Evolutionary conservation across 345 rosid species (phyloP).

Genomic region (Cardamine chenopodiifolia): DNA sequence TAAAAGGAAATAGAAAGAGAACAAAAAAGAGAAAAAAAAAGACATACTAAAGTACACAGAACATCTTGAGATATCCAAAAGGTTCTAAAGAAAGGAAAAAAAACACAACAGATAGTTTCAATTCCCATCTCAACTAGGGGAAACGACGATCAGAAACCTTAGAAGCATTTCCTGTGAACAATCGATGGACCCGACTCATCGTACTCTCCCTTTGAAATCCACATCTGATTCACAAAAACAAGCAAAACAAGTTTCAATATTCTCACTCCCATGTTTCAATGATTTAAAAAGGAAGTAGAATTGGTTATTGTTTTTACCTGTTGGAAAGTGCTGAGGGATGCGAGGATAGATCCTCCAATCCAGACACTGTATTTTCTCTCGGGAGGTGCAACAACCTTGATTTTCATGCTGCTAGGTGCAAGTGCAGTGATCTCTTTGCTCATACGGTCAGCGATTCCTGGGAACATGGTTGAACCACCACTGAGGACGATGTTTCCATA

Average conservation of each 20-base stretch:
- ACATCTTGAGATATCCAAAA: constrained; percentile 25
- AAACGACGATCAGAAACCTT: constrained; percentile 4
- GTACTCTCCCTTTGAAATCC: constrained; percentile 63
- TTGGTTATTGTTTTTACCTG: constrained; percentile 27
- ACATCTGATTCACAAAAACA: constrained; percentile 48
- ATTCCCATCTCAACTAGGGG: constrained; percentile 42
- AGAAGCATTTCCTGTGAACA: constrained; percentile 67
- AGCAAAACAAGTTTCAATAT: constrained; percentile 4
- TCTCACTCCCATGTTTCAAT: neutral
- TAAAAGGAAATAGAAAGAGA: constrained; percentile 22
- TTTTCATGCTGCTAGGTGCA: constrained; percentile 51
- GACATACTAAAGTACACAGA: constrained; percentile 34
- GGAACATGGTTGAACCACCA: constrained; percentile 55
- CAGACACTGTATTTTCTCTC: constrained; percentile 61
- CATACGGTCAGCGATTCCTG: constrained; percentile 56
- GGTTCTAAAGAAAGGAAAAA: constrained; percentile 23
- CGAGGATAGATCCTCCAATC: constrained; percentile 63
- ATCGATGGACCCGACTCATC: constrained; percentile 66
- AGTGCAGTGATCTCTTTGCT: constrained; percentile 50
- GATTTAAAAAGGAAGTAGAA: neutral
- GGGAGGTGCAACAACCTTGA: constrained; percentile 60
- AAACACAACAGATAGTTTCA: constrained; percentile 41
- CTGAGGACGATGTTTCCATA: constrained; percentile 59
- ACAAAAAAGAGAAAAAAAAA: neutral
- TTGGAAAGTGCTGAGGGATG: constrained; percentile 58